Evolutionary conservation across 805 yeast genomes (phyloP).

Genomic region (Kazachstania psychrophila): DNA sequence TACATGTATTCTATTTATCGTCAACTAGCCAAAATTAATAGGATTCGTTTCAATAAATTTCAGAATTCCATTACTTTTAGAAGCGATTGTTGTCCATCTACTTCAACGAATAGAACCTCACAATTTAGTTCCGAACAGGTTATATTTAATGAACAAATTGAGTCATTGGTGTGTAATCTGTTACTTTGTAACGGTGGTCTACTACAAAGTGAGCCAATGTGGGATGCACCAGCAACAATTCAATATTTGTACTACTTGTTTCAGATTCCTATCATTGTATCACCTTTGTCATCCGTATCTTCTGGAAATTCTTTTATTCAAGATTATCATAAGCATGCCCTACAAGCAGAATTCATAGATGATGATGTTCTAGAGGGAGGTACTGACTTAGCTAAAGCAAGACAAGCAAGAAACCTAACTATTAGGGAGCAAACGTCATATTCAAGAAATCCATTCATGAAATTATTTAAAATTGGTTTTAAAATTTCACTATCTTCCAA

Average conservation of each 20-base stretch:
- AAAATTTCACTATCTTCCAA: constrained; percentile 21
- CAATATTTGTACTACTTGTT: constrained; percentile 22
- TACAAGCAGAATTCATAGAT: background rate
- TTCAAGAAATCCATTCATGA: constrained; percentile 25
- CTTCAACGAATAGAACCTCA: constrained; percentile 18
- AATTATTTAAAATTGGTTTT: constrained; percentile 24
- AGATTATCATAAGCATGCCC: background rate
- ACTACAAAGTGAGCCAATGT: constrained; percentile 23
- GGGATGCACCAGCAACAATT: constrained; percentile 17
- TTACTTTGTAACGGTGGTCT: constrained; percentile 26
- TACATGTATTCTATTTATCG: constrained; percentile 31
- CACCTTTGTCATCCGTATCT: constrained; percentile 26
- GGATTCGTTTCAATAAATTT: constrained; percentile 7
- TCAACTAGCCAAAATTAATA: constrained; percentile 17
- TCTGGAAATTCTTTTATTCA: constrained; percentile 3
- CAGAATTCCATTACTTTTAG: constrained; percentile 20
- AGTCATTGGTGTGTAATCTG: constrained; percentile 23
- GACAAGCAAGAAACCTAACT: constrained; percentile 17
- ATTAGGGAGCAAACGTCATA: constrained; percentile 14
- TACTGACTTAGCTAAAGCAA: background rate
- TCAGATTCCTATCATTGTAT: constrained; percentile 23
- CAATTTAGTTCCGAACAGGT: constrained; percentile 16
- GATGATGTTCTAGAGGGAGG: background rate
- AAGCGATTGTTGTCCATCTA: constrained; percentile 17
- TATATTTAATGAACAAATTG: constrained; percentile 22